Base-by-base conservation (phyloP, 139 green algal genomes). In the Choricystis sp. region DNA sequence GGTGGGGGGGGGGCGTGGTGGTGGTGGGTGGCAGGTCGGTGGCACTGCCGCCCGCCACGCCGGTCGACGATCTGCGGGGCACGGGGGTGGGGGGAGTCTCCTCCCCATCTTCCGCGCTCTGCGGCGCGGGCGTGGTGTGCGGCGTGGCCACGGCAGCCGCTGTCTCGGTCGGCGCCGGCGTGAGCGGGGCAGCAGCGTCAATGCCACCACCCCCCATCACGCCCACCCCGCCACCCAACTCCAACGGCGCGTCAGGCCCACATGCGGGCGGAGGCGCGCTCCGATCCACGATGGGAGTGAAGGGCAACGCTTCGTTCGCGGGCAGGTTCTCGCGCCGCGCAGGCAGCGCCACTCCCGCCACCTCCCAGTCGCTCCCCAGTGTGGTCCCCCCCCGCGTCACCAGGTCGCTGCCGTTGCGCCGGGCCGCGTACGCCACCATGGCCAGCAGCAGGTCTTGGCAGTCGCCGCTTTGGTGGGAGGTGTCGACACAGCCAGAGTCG, bases 401-500 rank as follows among this genome's bases (percentile, higher is more conserved):
- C 56, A 59, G 56, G 4, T 29, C 56, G 21, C 1, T 22, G 3
- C 4, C 2, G 30, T 29, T 22, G 24, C 64, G 62, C 62, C 60
- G 61, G 1, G 56, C 61, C 2, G 49, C 69, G 26, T 66, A 83
- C 2, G 52, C 60, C 22, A 81, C 57, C 64, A 86, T 28, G 21
- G 70, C 29, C 5, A 60, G 4, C 21, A 91, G 67, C 63, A 94
- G 66, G 23, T 69, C 74, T 31, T 77, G 83, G 75, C 86, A 94
- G 66, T 77, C 64, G 31, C 61, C 57, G 5, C 55, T 61, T 59
- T 74, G 66, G 70, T 94, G 86, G 62, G 74, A 86, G 66, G 76
- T 86, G 80, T 98, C 92, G 24, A 98, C 70, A 81, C 92, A 98
- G 74, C 92, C 94, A 57, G 74, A 85, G 75, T 98, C 92, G 16